phyloP scores from a whole-genome alignment of 306 rosid species.

The Begonia loranthoides region DNA sequence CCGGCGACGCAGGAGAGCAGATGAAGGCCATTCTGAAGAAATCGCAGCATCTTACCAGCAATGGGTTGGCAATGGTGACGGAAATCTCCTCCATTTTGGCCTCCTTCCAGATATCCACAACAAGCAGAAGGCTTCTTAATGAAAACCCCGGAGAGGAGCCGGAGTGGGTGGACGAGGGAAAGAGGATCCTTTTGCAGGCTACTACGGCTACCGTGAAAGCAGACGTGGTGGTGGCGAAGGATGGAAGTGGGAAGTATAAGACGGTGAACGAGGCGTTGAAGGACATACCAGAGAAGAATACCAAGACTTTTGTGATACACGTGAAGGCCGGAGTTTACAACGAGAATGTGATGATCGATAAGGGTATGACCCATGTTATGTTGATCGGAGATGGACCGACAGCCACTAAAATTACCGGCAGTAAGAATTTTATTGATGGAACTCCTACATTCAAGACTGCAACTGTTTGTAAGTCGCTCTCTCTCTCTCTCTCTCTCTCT shows the following conservation, averaged over 20 bases:
- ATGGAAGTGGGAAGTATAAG: constrained; percentile 35
- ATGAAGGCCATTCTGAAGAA: constrained; percentile 21
- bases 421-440: constrained; percentile 22
- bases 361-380: constrained; percentile 11
- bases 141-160: constrained; percentile 10
- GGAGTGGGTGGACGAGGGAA: constrained; percentile 20
- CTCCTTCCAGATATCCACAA: background rate
- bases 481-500: background rate
- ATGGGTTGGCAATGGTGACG: constrained; percentile 28
- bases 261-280: constrained; percentile 26
- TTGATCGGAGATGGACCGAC: constrained; percentile 47
- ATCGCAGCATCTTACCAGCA: constrained; percentile 23
- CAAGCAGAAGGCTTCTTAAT: constrained; percentile 13
- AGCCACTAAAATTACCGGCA: constrained; percentile 23
- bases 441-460: constrained; percentile 22
- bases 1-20: constrained; percentile 17
- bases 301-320: constrained; percentile 26
- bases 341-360: constrained; percentile 12
- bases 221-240: constrained; percentile 29
- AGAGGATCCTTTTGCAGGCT: constrained; percentile 11
- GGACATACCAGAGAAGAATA: constrained; percentile 19
- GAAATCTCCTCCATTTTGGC: background rate
- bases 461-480: constrained; percentile 25
- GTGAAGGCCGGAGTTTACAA: constrained; percentile 39
- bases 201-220: background rate